phyloP scores from a whole-genome alignment of 202 grass and related monocot genomes.

The Brachypodium distachyon region DNA sequence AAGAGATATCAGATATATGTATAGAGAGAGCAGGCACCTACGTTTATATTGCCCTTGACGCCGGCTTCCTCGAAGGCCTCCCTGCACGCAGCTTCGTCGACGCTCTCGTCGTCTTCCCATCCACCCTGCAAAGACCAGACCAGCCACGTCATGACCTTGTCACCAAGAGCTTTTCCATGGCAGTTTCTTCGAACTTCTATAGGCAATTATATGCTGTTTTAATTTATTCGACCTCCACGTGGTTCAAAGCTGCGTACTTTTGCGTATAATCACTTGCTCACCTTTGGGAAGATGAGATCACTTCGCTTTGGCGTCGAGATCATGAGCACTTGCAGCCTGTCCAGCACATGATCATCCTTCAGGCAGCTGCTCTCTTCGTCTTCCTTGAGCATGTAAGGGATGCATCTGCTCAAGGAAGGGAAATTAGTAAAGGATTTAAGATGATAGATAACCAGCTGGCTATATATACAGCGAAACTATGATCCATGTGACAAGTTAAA shows the following conservation, averaged over 20 bases:
- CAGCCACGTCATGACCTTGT: slow-evolving; percentile 14
- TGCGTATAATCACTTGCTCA: slow-evolving; percentile 9
- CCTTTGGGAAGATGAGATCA: slow-evolving; percentile 81
- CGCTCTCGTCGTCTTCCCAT: slow-evolving; percentile 77
- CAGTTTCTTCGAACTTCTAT: neutral
- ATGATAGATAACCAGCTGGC: too few species aligned
- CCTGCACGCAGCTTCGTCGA: slow-evolving; percentile 57
- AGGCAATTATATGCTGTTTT: slow-evolving; percentile 23
- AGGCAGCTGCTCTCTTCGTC: neutral
- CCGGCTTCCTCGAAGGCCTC: slow-evolving; percentile 86
- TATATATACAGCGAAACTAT: neutral
- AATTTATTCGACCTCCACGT: too few species aligned
- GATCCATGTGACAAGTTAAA: neutral
- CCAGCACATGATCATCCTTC: slow-evolving; percentile 21
- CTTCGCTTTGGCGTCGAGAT: slow-evolving; percentile 52
- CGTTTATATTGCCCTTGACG: slow-evolving; percentile 54
- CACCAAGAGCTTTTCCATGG: slow-evolving; percentile 1
- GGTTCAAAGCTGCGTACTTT: too few species aligned
- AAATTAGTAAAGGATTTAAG: neutral
- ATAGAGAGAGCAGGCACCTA: slow-evolving; percentile 20
- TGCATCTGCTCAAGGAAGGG: slow-evolving; percentile 22
- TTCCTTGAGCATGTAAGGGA: slow-evolving; percentile 42
- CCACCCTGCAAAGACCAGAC: slow-evolving; percentile 49
- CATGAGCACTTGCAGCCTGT: slow-evolving; percentile 67
- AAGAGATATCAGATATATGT: too few species aligned